Percentiles rank a stretch among this genome's conserved stretches.
Evolutionary conservation across 192 early-diverging fungal species (phyloP).

Genomic region (Backusella tuberculispora): DNA sequence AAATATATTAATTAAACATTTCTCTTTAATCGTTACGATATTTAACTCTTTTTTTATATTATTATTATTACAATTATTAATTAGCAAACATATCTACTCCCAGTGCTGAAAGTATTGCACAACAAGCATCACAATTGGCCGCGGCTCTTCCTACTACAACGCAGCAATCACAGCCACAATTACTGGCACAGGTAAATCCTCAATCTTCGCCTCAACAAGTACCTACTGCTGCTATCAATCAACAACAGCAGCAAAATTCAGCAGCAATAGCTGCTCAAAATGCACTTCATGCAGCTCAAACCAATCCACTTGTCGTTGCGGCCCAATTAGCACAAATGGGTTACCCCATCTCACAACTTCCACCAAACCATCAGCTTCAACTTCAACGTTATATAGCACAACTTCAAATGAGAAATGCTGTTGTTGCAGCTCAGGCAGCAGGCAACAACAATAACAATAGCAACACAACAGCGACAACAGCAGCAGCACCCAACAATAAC

Average conservation of each 20-base stretch:
- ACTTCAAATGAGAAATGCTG: constrained; percentile 37
- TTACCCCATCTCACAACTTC: constrained; percentile 32
- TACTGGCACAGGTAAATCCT: not conserved
- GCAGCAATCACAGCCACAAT: constrained; percentile 6
- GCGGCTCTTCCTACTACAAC: constrained; percentile 6
- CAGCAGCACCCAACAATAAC: not conserved
- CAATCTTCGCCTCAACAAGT: constrained; percentile 15
- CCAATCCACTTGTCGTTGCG: constrained; percentile 26
- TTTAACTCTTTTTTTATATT: not conserved
- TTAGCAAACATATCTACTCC: not conserved
- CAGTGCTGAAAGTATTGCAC: constrained; percentile 9
- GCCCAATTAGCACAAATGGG: constrained; percentile 43
- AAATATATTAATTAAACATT: not conserved
- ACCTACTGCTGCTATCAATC: not conserved
- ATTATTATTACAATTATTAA: not conserved
- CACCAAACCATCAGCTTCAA: constrained; percentile 30
- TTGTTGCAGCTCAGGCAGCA: not conserved
- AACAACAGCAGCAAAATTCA: constrained; percentile 4
- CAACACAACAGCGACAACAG: not conserved
- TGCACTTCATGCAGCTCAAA: constrained; percentile 3
- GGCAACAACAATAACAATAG: not conserved
- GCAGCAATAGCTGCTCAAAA: constrained; percentile 23
- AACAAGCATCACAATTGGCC: not conserved
- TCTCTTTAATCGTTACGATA: not conserved
- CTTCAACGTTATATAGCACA: constrained; percentile 42